Conservation (phyloP, 2,329 filamentous ascomycete genomes). For the Alternaria solani region DNA sequence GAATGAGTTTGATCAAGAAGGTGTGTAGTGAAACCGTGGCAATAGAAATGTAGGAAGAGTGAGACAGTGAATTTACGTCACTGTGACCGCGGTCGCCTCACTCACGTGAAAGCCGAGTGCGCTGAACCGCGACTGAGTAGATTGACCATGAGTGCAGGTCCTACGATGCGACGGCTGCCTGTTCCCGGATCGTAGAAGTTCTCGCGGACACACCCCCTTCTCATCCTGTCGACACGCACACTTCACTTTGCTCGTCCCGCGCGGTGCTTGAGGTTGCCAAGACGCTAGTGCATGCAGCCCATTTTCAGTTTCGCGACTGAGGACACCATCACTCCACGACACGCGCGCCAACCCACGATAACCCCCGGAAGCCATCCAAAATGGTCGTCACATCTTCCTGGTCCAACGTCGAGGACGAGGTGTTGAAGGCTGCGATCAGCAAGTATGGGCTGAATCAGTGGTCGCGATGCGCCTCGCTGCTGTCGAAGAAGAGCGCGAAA, state of each 20-base stretch:
- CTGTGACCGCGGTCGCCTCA: conserved; percentile 24
- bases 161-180: neutral
- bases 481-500: conserved; percentile 96
- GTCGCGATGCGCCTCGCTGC: conserved; percentile 95
- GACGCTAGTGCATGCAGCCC: conserved; percentile 27
- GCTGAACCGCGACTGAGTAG: neutral
- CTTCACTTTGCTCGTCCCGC: conserved; percentile 1
- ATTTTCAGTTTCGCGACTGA: conserved; percentile 32
- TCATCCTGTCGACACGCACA: neutral
- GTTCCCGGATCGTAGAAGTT: neutral
- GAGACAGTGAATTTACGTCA: conserved; percentile 28
- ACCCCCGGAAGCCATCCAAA: conserved; percentile 64
- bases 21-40: neutral
- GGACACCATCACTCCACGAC: conserved; percentile 25
- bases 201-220: neutral
- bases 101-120: conserved; percentile 4
- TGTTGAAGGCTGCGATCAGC: conserved; percentile 77
- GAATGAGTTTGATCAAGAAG: neutral
- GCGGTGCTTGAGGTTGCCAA: conserved; percentile 25
- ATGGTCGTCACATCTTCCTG: conserved; percentile 21
- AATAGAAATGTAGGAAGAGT: neutral
- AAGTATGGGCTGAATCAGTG: conserved; percentile 71
- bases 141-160: neutral
- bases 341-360: conserved; percentile 7
- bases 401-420: conserved; percentile 85